Percentiles rank a stretch among this genome's conserved stretches.
Conservation (phyloP, 2,329 filamentous ascomycete genomes). For the Hymenoscyphus salicellus region DNA sequence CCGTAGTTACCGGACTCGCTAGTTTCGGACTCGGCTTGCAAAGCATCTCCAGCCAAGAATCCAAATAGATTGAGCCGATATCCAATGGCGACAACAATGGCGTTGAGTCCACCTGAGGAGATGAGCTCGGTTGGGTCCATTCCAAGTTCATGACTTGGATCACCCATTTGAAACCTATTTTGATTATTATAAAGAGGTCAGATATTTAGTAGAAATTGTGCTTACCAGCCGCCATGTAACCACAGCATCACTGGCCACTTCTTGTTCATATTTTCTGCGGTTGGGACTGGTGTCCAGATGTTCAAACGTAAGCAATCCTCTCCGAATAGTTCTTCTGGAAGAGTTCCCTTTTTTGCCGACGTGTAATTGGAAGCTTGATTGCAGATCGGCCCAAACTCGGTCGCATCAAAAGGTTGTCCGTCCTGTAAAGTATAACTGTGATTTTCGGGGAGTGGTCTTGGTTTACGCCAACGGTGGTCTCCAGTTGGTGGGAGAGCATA, state of each 20-base stretch:
- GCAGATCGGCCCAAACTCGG: no score
- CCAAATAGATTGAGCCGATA: conserved; percentile 50
- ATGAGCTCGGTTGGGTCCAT: conserved; percentile 40
- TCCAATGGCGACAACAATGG: conserved; percentile 45
- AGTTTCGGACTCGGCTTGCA: conserved; percentile 33
- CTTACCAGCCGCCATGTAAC: conserved; percentile 44
- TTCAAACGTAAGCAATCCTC: conserved; percentile 52
- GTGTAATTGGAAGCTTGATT: no score
- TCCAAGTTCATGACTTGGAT: conserved; percentile 36
- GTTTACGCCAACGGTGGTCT: no score
- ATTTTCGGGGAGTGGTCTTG: no score
- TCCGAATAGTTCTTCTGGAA: no score
- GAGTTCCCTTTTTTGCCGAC: no score
- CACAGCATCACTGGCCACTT: conserved; percentile 36
- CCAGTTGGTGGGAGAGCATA: no score
- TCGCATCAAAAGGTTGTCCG: no score
- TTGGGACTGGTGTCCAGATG: conserved; percentile 44
- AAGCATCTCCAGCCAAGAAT: conserved; percentile 45
- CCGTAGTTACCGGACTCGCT: conserved; percentile 40
- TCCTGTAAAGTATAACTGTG: no score
- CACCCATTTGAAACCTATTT: no score
- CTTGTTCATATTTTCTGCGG: background rate
- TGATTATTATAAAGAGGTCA: conserved; percentile 35
- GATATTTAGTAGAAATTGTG: conserved; percentile 42
- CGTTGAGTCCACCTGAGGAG: conserved; percentile 38